Evolutionary conservation across 495 filamentous ascomycete species (phyloP), one percentile per base, ranked within the genome.

Genomic region (Penicillium robsamsonii): DNA sequence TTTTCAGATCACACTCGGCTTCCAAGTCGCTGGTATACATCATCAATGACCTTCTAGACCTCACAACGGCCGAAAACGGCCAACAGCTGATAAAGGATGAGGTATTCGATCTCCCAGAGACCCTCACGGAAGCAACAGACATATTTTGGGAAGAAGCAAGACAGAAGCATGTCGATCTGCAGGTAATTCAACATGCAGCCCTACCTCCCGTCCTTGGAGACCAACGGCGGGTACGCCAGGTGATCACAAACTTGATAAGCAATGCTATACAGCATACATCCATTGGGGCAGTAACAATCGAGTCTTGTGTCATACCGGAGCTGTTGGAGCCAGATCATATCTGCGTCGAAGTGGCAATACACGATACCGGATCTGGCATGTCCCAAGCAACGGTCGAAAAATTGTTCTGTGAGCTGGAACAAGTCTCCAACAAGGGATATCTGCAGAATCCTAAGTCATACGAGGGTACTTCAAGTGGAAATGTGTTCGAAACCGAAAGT

Each of bases 21-120:
- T 96, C 91, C 1, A 95, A 93, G 70, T 94, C 89, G 4, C 74
- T 96, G 13, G 90, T 96, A 17, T 95, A 92, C 68, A 91, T 95
- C 15, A 96, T 96, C 66, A 96, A 96, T 59, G 91, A 96, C 62
- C 79, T 96, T 4, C 77, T 96, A 2, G 91, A 96, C 67, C 81
- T 96, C 20, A 95, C 91, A 10, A 92, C 92, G 68, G 84, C 86
- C 6, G 92, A 95, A 65, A 86, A 89, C 64, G 92, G 92, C 1
- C 82, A 85, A 40, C 77, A 83, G 4, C 70, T 96, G 25, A 80
- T 91, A 61, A 91, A 90, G 62, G 87, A 92, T 40, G 90, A 95
- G 65, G 65, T 82, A 2, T 89, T 96, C 60, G 81, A 93, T 66
- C 70, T 96, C 8, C 78, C 78, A 12, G 80, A 79, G 8, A 92